phyloP scores from a whole-genome alignment of 768 basidiomycete species.

The Phlebiopsis gigantea region DNA sequence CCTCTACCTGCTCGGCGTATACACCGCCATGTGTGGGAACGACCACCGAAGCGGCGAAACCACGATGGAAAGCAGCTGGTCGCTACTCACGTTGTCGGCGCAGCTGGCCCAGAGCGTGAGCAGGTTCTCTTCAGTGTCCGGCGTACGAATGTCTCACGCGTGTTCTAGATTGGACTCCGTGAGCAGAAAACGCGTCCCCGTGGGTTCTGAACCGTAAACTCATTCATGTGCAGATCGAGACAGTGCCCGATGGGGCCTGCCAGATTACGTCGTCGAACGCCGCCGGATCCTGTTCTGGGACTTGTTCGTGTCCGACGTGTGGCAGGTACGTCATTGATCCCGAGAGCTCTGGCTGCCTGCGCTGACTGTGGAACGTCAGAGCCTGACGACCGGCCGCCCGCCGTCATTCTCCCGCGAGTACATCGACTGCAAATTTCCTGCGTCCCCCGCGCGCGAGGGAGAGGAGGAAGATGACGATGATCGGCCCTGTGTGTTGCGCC shows the following conservation, averaged over 20 bases:
- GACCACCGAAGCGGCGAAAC: constrained; percentile 52
- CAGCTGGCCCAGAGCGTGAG: constrained; percentile 59
- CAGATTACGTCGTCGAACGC: constrained; percentile 55
- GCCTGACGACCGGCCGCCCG: constrained; percentile 65
- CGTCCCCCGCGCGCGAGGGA: constrained; percentile 9
- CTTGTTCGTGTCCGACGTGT: constrained; percentile 65
- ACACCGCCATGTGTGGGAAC: constrained; percentile 64
- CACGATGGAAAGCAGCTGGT: constrained; percentile 36
- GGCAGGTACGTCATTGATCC: constrained; percentile 50
- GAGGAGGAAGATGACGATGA: constrained; percentile 15
- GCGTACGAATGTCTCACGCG: constrained; percentile 16
- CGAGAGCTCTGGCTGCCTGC: neutral
- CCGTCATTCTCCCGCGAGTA: constrained; percentile 63
- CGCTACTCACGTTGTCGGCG: constrained; percentile 46
- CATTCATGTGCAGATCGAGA: constrained; percentile 52
- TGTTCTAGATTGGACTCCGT: constrained; percentile 38
- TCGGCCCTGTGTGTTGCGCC: neutral
- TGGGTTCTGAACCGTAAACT: neutral
- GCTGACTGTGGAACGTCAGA: constrained; percentile 31
- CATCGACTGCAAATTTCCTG: constrained; percentile 62
- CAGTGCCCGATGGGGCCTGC: constrained; percentile 58
- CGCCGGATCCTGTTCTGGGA: constrained; percentile 76
- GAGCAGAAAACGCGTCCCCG: constrained; percentile 13
- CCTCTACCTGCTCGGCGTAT: constrained; percentile 63
- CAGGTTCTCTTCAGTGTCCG: constrained; percentile 19